phyloP scores from a whole-genome alignment of 2,329 filamentous ascomycete genomes.

The Xylaria sp. region DNA sequence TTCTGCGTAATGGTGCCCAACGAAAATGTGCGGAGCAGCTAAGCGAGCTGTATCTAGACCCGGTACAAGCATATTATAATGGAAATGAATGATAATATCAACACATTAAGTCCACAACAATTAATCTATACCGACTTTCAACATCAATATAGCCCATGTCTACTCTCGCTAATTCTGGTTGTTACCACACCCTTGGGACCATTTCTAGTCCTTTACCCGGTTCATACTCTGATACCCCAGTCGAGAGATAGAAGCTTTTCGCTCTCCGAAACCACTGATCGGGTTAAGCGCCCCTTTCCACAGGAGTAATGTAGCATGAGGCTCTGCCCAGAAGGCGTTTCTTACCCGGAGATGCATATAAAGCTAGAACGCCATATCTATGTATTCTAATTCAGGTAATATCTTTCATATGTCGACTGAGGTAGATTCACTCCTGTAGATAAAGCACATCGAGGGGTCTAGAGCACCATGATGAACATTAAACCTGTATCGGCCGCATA shows the following conservation, averaged over 20 bases:
- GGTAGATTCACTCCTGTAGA: background rate
- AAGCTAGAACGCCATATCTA: background rate
- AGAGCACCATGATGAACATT: background rate
- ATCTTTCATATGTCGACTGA: background rate
- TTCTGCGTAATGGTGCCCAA: background rate
- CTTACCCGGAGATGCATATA: background rate
- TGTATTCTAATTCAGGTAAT: too few relatives aligned
- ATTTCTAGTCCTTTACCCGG: background rate
- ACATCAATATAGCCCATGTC: background rate
- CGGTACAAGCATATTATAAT: slow-evolving; percentile 5
- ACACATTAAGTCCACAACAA: background rate
- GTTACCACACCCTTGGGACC: background rate
- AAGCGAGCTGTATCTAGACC: slow-evolving; percentile 11
- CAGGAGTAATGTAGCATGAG: background rate
- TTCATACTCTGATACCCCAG: background rate
- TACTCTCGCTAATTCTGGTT: background rate
- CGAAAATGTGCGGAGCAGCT: background rate
- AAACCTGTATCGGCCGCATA: background rate
- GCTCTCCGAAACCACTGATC: background rate
- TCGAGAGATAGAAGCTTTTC: too few relatives aligned
- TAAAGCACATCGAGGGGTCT: background rate
- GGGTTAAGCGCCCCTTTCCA: background rate
- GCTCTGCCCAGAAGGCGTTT: background rate
- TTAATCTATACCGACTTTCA: background rate
- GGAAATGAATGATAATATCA: background rate